Evolutionary conservation across 208 protist species (phyloP).

Genomic region (Crithidia sp.): DNA sequence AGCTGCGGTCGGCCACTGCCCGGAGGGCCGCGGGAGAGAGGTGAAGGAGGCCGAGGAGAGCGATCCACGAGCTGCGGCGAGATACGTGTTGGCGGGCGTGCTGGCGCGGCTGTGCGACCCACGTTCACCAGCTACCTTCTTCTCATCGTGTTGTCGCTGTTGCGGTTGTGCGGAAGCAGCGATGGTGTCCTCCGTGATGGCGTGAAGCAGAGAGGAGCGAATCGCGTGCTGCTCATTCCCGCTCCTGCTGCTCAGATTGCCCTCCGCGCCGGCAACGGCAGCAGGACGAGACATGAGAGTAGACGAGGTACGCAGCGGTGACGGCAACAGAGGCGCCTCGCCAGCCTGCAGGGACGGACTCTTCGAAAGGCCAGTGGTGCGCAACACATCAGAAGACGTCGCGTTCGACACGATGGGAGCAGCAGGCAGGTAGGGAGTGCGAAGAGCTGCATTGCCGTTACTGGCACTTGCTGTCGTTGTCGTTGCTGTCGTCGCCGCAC

Average conservation of each 20-base stretch:
- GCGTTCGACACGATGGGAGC: too few species aligned
- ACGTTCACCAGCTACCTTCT: background rate
- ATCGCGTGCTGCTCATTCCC: constrained; percentile 15
- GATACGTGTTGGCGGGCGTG: background rate
- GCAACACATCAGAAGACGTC: too few species aligned
- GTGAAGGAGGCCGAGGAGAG: too few species aligned
- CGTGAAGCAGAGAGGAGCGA: constrained; percentile 3
- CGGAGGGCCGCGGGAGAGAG: too few species aligned
- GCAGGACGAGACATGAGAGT: too few species aligned
- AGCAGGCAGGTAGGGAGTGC: too few species aligned
- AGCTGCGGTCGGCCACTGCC: too few species aligned
- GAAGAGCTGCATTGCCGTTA: too few species aligned
- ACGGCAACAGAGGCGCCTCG: too few species aligned
- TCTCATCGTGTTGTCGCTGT: background rate
- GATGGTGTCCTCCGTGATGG: background rate
- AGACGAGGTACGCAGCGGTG: too few species aligned
- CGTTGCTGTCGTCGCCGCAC: background rate
- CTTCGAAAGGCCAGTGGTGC: too few species aligned
- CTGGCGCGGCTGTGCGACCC: background rate
- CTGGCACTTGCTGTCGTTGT: background rate
- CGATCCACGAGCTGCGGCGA: background rate
- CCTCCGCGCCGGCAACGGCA: background rate
- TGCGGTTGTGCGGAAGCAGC: background rate
- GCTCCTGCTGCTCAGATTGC: background rate
- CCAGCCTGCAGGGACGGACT: too few species aligned